Evolutionary conservation across 345 rosid species (phyloP).

Genomic region (Tarenaya hassleriana): DNA sequence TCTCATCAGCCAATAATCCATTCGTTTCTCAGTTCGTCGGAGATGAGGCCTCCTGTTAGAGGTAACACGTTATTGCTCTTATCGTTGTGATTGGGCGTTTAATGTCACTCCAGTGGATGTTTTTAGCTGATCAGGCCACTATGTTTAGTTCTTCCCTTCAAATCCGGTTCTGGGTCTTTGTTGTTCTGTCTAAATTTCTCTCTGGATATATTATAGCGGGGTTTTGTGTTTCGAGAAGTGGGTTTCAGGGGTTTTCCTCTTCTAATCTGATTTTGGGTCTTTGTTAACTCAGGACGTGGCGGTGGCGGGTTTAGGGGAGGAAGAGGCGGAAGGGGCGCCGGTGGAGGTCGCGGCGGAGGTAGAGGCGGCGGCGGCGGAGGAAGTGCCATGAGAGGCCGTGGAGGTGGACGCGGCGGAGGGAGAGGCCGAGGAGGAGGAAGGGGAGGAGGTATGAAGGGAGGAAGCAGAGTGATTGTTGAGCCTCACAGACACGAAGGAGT

Average conservation of each 20-base stretch:
- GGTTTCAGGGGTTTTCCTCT: background rate
- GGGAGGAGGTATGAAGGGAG: slow-evolving; percentile 82
- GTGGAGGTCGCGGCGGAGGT: slow-evolving; percentile 33
- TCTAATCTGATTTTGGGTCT: background rate
- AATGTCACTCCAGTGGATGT: background rate
- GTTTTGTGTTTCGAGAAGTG: background rate
- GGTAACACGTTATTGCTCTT: background rate
- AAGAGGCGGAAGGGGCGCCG: background rate
- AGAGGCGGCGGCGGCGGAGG: slow-evolving; percentile 37
- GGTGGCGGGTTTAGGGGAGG: slow-evolving; percentile 21
- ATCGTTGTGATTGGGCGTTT: background rate
- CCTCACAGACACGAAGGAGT: slow-evolving; percentile 86
- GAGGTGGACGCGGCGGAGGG: slow-evolving; percentile 32
- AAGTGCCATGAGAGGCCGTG: slow-evolving; percentile 36
- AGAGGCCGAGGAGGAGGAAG: slow-evolving; percentile 42
- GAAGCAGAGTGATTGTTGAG: slow-evolving; percentile 70
- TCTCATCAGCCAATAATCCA: background rate
- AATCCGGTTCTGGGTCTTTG: background rate
- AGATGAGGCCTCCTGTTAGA: background rate
- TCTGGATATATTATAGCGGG: background rate
- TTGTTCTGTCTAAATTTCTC: background rate
- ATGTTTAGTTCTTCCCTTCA: background rate
- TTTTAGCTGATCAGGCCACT: background rate
- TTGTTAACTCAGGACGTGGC: background rate
- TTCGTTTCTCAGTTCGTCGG: background rate